Evolutionary conservation across 2,329 filamentous ascomycete genomes (phyloP).

Genomic region (Aspergillus ochraceus): DNA sequence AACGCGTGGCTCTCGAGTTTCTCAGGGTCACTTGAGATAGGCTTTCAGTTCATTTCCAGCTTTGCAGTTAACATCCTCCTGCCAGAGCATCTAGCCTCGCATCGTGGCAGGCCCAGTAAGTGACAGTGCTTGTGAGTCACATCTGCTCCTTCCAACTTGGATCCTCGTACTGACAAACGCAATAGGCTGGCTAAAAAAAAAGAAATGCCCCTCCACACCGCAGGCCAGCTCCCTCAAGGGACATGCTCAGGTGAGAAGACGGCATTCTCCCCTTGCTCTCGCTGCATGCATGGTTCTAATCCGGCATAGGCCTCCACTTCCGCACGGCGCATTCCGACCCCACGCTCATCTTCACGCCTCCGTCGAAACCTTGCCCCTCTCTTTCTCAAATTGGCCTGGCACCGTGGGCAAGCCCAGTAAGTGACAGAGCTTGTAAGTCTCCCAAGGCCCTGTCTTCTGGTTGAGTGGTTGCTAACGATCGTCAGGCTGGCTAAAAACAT

Average conservation of each 20-base stretch:
- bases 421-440: conserved; percentile 18
- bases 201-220: conserved; percentile 4
- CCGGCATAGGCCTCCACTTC: not conserved
- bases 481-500: conserved; percentile 19
- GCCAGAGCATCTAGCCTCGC: conserved; percentile 6
- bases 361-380: not conserved
- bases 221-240: not conserved
- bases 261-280: not conserved
- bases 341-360: not conserved
- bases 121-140: conserved; percentile 17
- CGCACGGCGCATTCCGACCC: not conserved
- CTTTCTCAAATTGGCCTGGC: conserved; percentile 6
- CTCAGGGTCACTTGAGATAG: not conserved
- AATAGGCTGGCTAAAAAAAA: conserved; percentile 18
- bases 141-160: not conserved
- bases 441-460: not conserved
- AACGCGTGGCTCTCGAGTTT: not conserved
- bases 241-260: not conserved
- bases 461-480: not conserved
- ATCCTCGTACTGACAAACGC: not conserved
- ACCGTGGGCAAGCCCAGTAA: conserved; percentile 20
- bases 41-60: not conserved
- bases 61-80: not conserved
- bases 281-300: not conserved
- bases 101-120: conserved; percentile 20